A percentile compares a stretch with the other conserved stretches of the same genome.
Evolutionary conservation across 495 filamentous ascomycete genomes (phyloP).

Genomic region (Neurospora pannonica): DNA sequence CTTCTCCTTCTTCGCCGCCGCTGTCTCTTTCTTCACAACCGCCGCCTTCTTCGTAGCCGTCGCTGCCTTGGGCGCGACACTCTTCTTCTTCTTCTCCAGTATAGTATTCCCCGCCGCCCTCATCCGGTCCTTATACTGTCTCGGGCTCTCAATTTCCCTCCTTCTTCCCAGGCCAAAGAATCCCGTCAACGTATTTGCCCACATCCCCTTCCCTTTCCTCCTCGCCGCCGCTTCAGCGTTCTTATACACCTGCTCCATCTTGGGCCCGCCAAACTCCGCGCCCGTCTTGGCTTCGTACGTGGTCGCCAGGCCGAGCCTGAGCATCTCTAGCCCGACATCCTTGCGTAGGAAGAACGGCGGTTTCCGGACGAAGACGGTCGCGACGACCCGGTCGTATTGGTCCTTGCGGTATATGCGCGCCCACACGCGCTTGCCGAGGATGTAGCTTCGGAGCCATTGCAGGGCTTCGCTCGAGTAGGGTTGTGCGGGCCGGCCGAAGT

Average conservation of each 20-base stretch:
- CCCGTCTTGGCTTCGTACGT: slow-evolving; percentile 87
- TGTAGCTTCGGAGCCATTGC: slow-evolving; percentile 61
- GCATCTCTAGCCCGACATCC: slow-evolving; percentile 86
- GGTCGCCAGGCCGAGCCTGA: slow-evolving; percentile 71
- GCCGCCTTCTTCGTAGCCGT: background rate
- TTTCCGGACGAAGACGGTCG: slow-evolving; percentile 66
- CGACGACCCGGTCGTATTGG: slow-evolving; percentile 87
- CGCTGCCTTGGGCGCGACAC: background rate
- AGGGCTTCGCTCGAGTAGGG: slow-evolving; percentile 74
- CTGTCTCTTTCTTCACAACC: background rate
- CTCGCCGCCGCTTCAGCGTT: slow-evolving; percentile 64
- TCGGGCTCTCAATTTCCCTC: slow-evolving; percentile 63
- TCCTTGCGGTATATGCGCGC: slow-evolving; percentile 73
- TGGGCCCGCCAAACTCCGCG: slow-evolving; percentile 69
- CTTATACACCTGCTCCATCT: slow-evolving; percentile 52
- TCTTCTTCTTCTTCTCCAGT: background rate
- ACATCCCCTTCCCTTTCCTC: slow-evolving; percentile 63
- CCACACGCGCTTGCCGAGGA: slow-evolving; percentile 66
- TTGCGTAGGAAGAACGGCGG: slow-evolving; percentile 49
- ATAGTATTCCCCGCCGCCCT: slow-evolving; percentile 28
- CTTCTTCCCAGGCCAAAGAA: slow-evolving; percentile 26
- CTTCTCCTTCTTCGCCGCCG: slow-evolving; percentile 1
- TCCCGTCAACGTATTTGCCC: slow-evolving; percentile 33
- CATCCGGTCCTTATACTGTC: slow-evolving; percentile 70
- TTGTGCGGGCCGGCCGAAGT: slow-evolving; percentile 84